Conservation (phyloP, 805 yeast genomes). For the Candida verbasci region DNA sequence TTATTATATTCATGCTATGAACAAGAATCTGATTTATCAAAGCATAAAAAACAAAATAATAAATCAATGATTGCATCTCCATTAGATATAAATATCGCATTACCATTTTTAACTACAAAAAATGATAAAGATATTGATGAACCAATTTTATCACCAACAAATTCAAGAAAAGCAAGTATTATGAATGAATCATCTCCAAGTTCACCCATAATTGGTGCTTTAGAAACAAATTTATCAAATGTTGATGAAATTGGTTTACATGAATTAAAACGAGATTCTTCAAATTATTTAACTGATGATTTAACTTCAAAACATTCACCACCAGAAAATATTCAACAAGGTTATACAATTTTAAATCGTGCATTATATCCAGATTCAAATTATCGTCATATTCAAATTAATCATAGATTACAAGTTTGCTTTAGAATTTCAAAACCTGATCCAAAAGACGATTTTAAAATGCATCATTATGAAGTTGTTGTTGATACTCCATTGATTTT, state of each 20-base stretch:
- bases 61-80: constrained; percentile 38
- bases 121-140: constrained; percentile 23
- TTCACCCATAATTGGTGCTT: constrained; percentile 36
- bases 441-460: constrained; percentile 36
- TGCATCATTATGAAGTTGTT: constrained; percentile 76
- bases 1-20: constrained; percentile 54
- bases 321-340: constrained; percentile 27
- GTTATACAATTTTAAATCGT: constrained; percentile 29
- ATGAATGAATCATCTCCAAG: constrained; percentile 13
- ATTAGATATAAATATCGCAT: constrained; percentile 38
- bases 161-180: constrained; percentile 25
- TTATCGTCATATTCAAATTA: constrained; percentile 56
- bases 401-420: constrained; percentile 67
- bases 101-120: constrained; percentile 39
- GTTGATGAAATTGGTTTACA: constrained; percentile 12
- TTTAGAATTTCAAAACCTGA: constrained; percentile 65
- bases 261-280: constrained; percentile 24
- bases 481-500: constrained; percentile 70
- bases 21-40: constrained; percentile 13
- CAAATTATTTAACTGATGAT: constrained; percentile 28
- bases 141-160: constrained; percentile 7
- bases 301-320: constrained; percentile 7
- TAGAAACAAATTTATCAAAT: constrained; percentile 37
- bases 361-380: constrained; percentile 62
- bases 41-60: constrained; percentile 3